phyloP scores from a whole-genome alignment of 768 basidiomycete genomes.

The Chiua virens region DNA sequence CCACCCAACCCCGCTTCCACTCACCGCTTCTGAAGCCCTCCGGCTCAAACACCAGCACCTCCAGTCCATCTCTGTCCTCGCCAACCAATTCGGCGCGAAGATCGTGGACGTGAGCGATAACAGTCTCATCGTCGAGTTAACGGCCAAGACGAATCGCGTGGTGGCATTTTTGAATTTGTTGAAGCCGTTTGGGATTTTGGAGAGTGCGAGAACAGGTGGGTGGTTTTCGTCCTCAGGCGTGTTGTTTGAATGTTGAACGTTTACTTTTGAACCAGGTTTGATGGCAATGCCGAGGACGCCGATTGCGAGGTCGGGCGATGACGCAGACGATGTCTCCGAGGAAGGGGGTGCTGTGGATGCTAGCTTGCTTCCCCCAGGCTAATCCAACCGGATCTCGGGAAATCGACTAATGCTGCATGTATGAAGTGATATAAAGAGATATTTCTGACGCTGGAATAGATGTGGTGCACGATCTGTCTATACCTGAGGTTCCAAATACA shows the following conservation, averaged over 20 bases:
- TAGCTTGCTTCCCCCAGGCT: slow-evolving; percentile 93
- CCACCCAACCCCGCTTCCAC: slow-evolving; percentile 36
- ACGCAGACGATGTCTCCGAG: slow-evolving; percentile 54
- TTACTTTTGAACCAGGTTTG: slow-evolving; percentile 51
- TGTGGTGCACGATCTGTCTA: too few species aligned
- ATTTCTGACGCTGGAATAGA: too few species aligned
- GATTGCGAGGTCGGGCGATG: slow-evolving; percentile 58
- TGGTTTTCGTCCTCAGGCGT: slow-evolving; percentile 2
- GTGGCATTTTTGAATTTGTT: slow-evolving; percentile 90
- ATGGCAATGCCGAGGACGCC: slow-evolving; percentile 99
- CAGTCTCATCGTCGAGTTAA: slow-evolving; percentile 92
- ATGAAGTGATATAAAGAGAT: not conserved
- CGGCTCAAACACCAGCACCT: slow-evolving; percentile 88
- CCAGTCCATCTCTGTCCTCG: slow-evolving; percentile 80
- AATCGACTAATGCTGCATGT: not conserved
- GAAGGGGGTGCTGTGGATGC: slow-evolving; percentile 74
- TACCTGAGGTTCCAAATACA: too few species aligned
- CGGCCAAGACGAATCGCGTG: slow-evolving; percentile 88
- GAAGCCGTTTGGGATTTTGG: slow-evolving; percentile 93
- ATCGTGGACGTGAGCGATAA: slow-evolving; percentile 95
- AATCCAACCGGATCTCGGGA: slow-evolving; percentile 19
- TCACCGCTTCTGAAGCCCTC: slow-evolving; percentile 83
- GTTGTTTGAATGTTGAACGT: not conserved
- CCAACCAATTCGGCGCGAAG: slow-evolving; percentile 87
- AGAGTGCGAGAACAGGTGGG: slow-evolving; percentile 91